Base-by-base conservation (phyloP, 2,329 filamentous ascomycete genomes). In the Aspergillus sclerotialis region DNA sequence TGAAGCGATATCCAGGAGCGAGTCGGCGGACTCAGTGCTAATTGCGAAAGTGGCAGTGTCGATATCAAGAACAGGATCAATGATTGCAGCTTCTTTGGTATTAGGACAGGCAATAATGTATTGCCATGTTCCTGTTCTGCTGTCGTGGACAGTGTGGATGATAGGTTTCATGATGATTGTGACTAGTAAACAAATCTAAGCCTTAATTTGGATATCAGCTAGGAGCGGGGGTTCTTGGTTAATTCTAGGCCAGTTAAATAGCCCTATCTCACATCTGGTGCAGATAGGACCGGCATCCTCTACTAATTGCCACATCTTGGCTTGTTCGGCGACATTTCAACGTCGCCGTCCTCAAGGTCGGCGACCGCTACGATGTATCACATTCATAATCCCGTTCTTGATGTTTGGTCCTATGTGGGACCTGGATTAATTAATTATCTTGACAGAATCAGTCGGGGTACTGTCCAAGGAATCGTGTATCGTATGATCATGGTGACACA, bases 21-120 rank as follows among this genome's bases (percentile, higher is more conserved):
- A 26, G 33, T 80, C 72, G 1, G 77, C 76, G 0, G 70, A 61
- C 1, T 47, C 30, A 0, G 76, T 76, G 9, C 50, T 60, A 33
- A 79, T 63, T 2, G 32, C 48, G 24, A 55, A 49, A 0, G 49
- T 55, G 3, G 44, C 37, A 1, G 64, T 60, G 28, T 76, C 65
- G 36, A 67, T 78, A 47, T 80, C 69, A 2, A 80, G 52, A 0
- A 80, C 76, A 0, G 76, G 61, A 45, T 80, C 77, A 44, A 80
- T 78, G 38, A 80, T 72, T 40, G 64, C 69, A 1, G 73, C 70
- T 0, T 46, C 50, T 4, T 49, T 50, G 0, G 68, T 73, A 0
- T 45, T 35, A 0, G 73, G 66, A 38, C 78, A 74, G 1, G 66
- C 70, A 3, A 80, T 68, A 1, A 80, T 44, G 40, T 77, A 78